phyloP scores from a whole-genome alignment of 2,329 filamentous ascomycete genomes.

The Cladosporium sp. region DNA sequence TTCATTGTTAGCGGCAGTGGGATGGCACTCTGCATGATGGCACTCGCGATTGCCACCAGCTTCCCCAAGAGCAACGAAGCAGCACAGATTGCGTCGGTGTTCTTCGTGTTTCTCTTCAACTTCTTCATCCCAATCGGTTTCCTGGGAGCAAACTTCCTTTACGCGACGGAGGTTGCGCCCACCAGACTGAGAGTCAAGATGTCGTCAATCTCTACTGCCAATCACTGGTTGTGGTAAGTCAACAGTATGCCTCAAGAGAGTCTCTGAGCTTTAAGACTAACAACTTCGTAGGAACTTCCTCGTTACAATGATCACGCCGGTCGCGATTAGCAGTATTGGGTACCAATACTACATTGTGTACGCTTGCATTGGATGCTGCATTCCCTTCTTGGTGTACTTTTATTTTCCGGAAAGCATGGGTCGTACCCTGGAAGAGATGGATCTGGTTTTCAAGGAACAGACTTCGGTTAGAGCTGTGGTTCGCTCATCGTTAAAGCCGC shows the following conservation, averaged over 20 bases:
- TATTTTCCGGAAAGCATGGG: constrained; percentile 50
- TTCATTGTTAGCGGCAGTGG: constrained; percentile 51
- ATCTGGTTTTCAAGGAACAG: constrained; percentile 10
- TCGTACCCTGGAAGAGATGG: constrained; percentile 54
- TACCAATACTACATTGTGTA: constrained; percentile 52
- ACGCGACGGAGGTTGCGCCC: constrained; percentile 57
- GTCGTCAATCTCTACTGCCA: constrained; percentile 53
- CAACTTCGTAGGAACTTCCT: constrained; percentile 18
- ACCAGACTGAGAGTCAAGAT: constrained; percentile 50
- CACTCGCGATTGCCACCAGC: constrained; percentile 51
- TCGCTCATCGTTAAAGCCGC: not conserved
- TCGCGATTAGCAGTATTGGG: constrained; percentile 39
- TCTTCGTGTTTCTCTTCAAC: constrained; percentile 59
- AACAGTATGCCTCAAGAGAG: constrained; percentile 22
- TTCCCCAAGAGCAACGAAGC: constrained; percentile 39
- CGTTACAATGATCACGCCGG: constrained; percentile 33
- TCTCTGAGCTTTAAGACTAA: not conserved
- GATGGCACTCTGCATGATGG: constrained; percentile 53
- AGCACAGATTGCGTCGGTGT: constrained; percentile 49
- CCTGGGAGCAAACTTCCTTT: constrained; percentile 58
- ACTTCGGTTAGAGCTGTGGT: not conserved
- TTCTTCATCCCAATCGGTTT: constrained; percentile 59
- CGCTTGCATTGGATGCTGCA: constrained; percentile 43
- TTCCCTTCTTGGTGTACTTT: constrained; percentile 49
- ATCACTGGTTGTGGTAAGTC: constrained; percentile 46